Percentiles rank a stretch among this genome's conserved stretches.
phyloP scores from a whole-genome alignment of 1,139 yeast species.

The Kodamaea sp. region DNA sequence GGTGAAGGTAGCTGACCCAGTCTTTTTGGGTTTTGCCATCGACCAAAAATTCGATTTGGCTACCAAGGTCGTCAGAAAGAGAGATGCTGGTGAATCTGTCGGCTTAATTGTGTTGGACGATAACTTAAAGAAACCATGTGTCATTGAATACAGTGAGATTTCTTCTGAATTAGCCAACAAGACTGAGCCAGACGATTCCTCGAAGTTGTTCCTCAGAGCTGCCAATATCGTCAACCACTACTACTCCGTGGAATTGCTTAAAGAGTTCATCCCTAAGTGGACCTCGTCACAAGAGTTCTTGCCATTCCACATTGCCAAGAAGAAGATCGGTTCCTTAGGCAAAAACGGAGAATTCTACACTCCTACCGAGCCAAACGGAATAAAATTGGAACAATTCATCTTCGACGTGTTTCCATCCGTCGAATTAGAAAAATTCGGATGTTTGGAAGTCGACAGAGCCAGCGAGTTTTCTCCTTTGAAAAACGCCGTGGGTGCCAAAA shows the following conservation, averaged over 20 bases:
- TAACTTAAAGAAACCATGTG: constrained; percentile 69
- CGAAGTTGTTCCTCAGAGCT: constrained; percentile 75
- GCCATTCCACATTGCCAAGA: constrained; percentile 92
- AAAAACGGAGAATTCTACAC: constrained; percentile 49
- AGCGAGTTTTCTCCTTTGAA: constrained; percentile 94
- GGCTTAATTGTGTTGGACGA: constrained; percentile 84
- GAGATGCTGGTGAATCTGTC: constrained; percentile 83
- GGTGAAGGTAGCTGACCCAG: constrained; percentile 93
- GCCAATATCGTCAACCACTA: constrained; percentile 98
- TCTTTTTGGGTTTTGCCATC: constrained; percentile 85
- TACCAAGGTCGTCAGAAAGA: constrained; percentile 92
- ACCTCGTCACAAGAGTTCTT: constrained; percentile 60
- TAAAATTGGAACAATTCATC: constrained; percentile 94
- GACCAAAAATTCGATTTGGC: constrained; percentile 69
- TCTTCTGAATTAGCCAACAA: constrained; percentile 70
- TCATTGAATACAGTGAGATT: constrained; percentile 94
- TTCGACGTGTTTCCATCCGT: constrained; percentile 93
- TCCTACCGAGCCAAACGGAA: constrained; percentile 82
- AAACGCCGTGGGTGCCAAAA: constrained; percentile 79
- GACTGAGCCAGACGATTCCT: constrained; percentile 46
- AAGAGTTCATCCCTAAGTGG: constrained; percentile 67
- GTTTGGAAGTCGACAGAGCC: constrained; percentile 83
- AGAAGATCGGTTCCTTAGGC: constrained; percentile 74
- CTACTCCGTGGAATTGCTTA: constrained; percentile 75
- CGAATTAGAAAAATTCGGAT: constrained; percentile 74